Percentiles rank a stretch among this genome's conserved stretches.
Conservation (phyloP, 495 filamentous ascomycete species). For the Penicillium goetzii region DNA sequence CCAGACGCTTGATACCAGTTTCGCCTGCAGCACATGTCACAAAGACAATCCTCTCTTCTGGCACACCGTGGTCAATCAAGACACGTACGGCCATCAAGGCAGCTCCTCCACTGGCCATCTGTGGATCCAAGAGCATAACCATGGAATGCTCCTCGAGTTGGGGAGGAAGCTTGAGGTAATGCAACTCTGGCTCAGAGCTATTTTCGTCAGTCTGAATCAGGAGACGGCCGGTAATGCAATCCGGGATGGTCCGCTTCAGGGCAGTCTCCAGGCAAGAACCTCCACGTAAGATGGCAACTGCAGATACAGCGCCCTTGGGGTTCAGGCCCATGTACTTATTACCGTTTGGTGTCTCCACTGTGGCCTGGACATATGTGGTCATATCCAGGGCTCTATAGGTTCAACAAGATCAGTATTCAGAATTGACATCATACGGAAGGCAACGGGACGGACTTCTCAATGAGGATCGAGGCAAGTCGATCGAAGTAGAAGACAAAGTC, state of each 20-base stretch:
- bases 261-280: conserved; percentile 87
- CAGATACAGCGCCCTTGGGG: conserved; percentile 71
- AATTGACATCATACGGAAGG: neutral
- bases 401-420: conserved; percentile 12
- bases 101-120: conserved; percentile 91
- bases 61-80: conserved; percentile 90
- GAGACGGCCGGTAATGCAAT: conserved; percentile 85
- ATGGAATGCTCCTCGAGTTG: conserved; percentile 71
- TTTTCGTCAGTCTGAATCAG: conserved; percentile 86
- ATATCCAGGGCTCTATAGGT: conserved; percentile 68
- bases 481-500: conserved; percentile 98
- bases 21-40: conserved; percentile 86
- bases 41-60: conserved; percentile 81
- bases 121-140: conserved; percentile 86
- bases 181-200: conserved; percentile 88
- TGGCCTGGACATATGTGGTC: conserved; percentile 61
- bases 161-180: conserved; percentile 77
- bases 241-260: conserved; percentile 83
- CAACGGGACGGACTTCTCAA: conserved; percentile 65
- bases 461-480: conserved; percentile 76
- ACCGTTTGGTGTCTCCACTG: conserved; percentile 70
- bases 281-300: conserved; percentile 85
- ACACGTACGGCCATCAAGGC: conserved; percentile 97
- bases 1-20: conserved; percentile 77
- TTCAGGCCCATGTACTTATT: conserved; percentile 68